Base-by-base conservation (phyloP, 164 flowering plant genomes). In the Chimonanthus salicifolius region DNA sequence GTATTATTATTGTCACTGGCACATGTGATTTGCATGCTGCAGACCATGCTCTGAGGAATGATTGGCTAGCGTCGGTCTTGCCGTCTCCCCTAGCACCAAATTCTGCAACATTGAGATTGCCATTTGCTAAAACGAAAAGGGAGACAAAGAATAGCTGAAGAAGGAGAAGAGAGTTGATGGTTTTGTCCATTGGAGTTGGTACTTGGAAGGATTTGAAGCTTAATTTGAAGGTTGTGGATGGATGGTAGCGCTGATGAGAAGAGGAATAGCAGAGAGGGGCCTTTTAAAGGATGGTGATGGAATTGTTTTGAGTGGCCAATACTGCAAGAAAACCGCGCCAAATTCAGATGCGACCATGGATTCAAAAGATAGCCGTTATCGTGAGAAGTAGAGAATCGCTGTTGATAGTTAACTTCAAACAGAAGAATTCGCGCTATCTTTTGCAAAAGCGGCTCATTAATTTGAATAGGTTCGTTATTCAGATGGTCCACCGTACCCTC, bases 81-180 rank as follows among this genome's bases (percentile, higher is more conserved):
- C 85, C 87, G 16, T 81, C 76, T 1, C 80, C 62, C n/a, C 64
- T 79, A n/a, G 87, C 87, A 13, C 87, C 87, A 11, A 75, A 76
- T 10, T 67, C 20, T 7, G 70, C 65, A 7, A 84, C 75, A 63
- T 80, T 74, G 73, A 21, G 58, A 33, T 49, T 62, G 10, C 72
- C 77, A 15, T 48, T 48, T 8, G 48, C 77, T 2, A n/a, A 13
- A 6, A 18, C 16, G 58, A 63, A 43, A 58, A 49, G 8, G 62
- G 21, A 62, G 62, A 60, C 2, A 46, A 68, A 4, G 21, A 62
- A 8, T 49, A 47, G 43, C 5, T 54, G 60, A n/a, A 2, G 47
- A 48, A 67, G 49, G 6, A 49, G 71, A 69, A 49, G 4, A 15
- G 47, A 43, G 21, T 11, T 43, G 44, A 60, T 51, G 49, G 5